Conservation (phyloP, 441 rosid genomes). For the Metrosideros polymorpha region DNA sequence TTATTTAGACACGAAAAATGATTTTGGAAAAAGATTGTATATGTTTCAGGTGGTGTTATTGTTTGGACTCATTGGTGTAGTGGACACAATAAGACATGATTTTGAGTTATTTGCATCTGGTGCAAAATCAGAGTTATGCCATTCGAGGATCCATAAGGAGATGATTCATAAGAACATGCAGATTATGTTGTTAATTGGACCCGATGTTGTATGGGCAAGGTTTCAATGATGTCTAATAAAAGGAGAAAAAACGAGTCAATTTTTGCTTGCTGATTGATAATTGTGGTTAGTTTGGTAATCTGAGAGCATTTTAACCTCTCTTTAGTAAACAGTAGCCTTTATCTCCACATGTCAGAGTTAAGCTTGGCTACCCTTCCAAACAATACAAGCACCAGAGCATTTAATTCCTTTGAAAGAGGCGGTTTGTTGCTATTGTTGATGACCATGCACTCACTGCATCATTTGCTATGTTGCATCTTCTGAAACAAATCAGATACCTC, state of each 20-base stretch:
- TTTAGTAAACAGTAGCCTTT: not conserved
- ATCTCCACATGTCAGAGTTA: not conserved
- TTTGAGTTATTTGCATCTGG: not conserved
- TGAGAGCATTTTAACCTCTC: not conserved
- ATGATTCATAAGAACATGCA: not conserved
- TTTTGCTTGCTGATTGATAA: not conserved
- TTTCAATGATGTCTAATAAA: not conserved
- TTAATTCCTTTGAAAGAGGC: not conserved
- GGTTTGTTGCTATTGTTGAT: not conserved
- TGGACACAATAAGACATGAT: not conserved
- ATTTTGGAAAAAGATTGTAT: not conserved
- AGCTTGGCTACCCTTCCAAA: not conserved
- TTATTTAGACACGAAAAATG: not conserved
- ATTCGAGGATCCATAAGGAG: not conserved
- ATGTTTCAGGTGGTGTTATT: not conserved
- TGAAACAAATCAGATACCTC: not conserved
- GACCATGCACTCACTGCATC: not conserved
- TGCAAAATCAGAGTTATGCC: not conserved
- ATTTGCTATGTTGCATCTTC: not conserved
- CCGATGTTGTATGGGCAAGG: not conserved
- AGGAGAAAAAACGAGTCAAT: not conserved
- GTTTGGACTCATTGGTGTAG: not conserved
- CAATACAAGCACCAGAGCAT: not conserved
- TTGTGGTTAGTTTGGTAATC: not conserved
- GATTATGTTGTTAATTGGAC: not conserved